phyloP scores from a whole-genome alignment of 1,284 basidiomycete species.

The Tilletia caries region DNA sequence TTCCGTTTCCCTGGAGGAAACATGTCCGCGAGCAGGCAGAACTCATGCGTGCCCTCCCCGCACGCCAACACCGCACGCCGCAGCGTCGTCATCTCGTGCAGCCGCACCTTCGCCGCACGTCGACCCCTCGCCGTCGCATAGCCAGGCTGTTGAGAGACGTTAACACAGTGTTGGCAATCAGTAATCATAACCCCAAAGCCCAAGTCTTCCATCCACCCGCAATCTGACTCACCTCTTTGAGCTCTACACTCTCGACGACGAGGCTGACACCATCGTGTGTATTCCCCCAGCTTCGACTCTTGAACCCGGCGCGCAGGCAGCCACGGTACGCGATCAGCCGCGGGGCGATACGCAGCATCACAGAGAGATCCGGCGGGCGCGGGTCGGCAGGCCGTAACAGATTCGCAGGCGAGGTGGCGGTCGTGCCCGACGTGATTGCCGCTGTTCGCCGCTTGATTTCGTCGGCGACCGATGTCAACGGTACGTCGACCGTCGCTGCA shows the following conservation, averaged over 20 bases:
- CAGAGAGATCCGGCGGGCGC: constrained; percentile 53
- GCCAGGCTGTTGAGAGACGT: constrained; percentile 23
- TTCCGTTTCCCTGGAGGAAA: no score
- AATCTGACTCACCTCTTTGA: constrained; percentile 53
- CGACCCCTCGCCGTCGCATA: constrained; percentile 36
- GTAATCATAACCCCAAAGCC: not conserved
- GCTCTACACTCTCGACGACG: constrained; percentile 58
- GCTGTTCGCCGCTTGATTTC: not conserved
- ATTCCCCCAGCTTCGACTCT: constrained; percentile 61
- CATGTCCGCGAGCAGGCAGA: no score
- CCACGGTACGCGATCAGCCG: constrained; percentile 59
- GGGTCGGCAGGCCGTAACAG: not conserved
- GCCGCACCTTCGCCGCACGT: constrained; percentile 30
- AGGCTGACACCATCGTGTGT: constrained; percentile 61
- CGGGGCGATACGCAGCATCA: constrained; percentile 59
- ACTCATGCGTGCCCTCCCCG: no score
- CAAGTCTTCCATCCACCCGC: not conserved
- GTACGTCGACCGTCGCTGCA: constrained; percentile 15
- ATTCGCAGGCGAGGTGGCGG: not conserved
- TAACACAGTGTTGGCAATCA: not conserved
- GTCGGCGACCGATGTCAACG: no score
- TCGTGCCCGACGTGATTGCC: constrained; percentile 3
- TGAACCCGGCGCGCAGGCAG: constrained; percentile 58
- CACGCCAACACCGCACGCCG: constrained; percentile 13
- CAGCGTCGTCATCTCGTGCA: constrained; percentile 31